A percentile compares a stretch with the other conserved stretches of the same genome.
Evolutionary conservation across 2,329 filamentous ascomycete genomes (phyloP).

Genomic region (Rhytidhysteron rufulum): DNA sequence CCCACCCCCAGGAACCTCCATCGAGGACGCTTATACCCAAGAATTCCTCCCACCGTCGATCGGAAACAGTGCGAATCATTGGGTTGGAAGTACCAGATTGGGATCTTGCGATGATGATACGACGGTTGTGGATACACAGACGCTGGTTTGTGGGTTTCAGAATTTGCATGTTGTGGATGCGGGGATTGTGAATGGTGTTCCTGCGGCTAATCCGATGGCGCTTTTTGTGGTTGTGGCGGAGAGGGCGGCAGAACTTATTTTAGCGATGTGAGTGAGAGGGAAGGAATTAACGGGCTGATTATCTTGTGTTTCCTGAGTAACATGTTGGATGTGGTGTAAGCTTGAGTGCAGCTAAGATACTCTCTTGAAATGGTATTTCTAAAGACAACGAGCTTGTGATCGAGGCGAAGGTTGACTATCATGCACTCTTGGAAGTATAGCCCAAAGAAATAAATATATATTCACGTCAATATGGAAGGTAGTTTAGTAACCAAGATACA

Average conservation of each 20-base stretch:
- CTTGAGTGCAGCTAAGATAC: no score
- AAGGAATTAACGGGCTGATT: conserved; percentile 9
- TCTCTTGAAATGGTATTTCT: no score
- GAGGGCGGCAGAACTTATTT: conserved; percentile 11
- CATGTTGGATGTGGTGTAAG: no score
- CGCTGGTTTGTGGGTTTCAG: conserved; percentile 44
- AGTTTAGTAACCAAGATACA: no score
- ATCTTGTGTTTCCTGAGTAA: no score
- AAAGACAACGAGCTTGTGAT: no score
- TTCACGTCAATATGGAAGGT: no score
- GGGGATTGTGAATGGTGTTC: conserved; percentile 10
- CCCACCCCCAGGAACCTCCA: conserved; percentile 47
- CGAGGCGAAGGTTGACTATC: no score
- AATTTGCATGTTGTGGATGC: conserved; percentile 46
- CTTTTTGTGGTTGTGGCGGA: conserved; percentile 10
- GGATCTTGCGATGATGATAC: conserved; percentile 36
- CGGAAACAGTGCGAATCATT: conserved; percentile 33
- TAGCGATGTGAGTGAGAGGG: background rate
- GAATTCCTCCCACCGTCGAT: background rate
- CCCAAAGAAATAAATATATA: no score
- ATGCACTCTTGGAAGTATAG: no score
- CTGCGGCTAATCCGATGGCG: conserved; percentile 11
- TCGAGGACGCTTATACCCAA: conserved; percentile 33
- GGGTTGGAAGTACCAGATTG: conserved; percentile 54
- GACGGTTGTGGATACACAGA: conserved; percentile 47